Base-by-base conservation (phyloP, 345 rosid species). In the Punica granatum region DNA sequence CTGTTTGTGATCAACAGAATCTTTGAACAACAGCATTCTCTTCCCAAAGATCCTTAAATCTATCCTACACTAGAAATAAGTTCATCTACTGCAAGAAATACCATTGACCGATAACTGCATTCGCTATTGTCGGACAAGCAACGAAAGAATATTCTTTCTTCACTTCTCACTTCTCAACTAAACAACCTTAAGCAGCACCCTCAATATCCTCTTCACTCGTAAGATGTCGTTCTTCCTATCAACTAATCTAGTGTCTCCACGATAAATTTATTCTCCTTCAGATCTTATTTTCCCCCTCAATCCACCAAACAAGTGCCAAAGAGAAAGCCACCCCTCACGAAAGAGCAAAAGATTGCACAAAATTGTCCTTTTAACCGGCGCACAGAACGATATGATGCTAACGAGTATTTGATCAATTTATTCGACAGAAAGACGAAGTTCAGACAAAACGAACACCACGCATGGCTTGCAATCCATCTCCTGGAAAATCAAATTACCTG, bases 401-500 rank as follows among this genome's bases (percentile, higher is more conserved):
- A 51, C 58, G 28, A 7, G 51, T 46, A n/a, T 18, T 18, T 6
- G 25, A 51, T 2, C 8, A 51, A n/a, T 23, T 51, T 51, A n/a
- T n/a, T 51, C 58, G 12, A 23, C 58, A 23, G 10, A n/a, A 49
- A 49, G 28, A 21, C 11, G 18, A 49, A 49, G n/a, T 46, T 23
- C 53, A 46, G 5, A 21, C 56, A 0, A 49, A 51, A 7, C 7
- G 12, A 6, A n/a, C 2, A 51, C n/a, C 30, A 4, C 58, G 30
- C 26, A n/a, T n/a, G 21, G 58, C 11, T n/a, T 6, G 58, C 28
- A n/a, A n/a, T n/a, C 23, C 23, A 21, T n/a, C 8, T 51, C 1
- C 11, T 3, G 23, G 23, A 51, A 49, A 43, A 43, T 11, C 15
- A 49, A 49, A 19, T 56, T 73, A 89, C 99, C 96, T 92, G 99